Conservation (phyloP, 2,329 filamentous ascomycete genomes). For the Tympanopsis confertula region DNA sequence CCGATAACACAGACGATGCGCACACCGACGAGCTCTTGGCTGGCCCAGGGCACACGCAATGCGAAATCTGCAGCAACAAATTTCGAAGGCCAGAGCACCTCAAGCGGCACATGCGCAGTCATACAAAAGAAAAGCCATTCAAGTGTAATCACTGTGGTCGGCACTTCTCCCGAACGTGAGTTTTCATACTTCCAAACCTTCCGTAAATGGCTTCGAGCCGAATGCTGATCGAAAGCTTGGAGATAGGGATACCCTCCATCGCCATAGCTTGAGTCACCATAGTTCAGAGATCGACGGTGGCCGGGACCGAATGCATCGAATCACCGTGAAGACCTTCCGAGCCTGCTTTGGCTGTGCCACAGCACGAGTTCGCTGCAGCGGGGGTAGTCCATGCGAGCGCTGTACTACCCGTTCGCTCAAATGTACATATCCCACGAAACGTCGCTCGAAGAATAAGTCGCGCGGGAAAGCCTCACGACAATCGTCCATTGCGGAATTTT, state of each 20-base stretch:
- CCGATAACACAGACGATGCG: no score
- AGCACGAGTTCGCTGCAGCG: constrained; percentile 24
- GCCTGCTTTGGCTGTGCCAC: constrained; percentile 24
- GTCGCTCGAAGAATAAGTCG: not conserved
- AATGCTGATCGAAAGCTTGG: not conserved
- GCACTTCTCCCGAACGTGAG: constrained; percentile 25
- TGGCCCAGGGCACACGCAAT: constrained; percentile 9
- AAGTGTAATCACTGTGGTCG: constrained; percentile 24
- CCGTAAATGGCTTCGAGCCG: not conserved
- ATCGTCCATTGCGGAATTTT: no score
- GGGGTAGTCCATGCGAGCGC: constrained; percentile 20
- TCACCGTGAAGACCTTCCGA: constrained; percentile 26
- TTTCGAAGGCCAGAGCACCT: constrained; percentile 25
- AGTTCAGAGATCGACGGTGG: constrained; percentile 17
- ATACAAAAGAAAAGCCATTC: constrained; percentile 25
- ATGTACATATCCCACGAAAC: constrained; percentile 23
- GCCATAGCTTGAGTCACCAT: constrained; percentile 24
- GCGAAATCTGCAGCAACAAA: constrained; percentile 19
- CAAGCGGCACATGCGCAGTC: constrained; percentile 24
- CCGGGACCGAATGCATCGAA: constrained; percentile 21
- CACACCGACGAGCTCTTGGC: no score
- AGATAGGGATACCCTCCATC: constrained; percentile 22
- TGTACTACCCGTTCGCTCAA: constrained; percentile 21
- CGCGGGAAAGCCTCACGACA: no score
- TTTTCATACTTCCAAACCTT: not conserved